A percentile compares a stretch with the other conserved stretches of the same genome.
Conservation (phyloP, 495 filamentous ascomycete genomes). For the Hyphodiscus hymeniophilus region DNA sequence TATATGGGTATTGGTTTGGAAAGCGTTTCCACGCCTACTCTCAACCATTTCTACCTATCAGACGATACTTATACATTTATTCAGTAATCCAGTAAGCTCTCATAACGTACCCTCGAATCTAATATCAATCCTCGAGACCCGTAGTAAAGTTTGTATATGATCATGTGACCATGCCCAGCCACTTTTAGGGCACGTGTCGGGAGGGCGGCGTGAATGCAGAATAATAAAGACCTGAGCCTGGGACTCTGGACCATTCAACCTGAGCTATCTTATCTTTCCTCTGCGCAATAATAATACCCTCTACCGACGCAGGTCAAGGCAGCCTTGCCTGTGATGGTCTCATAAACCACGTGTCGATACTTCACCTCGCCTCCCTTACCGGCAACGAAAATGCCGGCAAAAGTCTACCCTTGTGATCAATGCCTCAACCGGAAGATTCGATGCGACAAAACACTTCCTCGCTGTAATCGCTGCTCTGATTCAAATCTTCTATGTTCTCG, state of each 20-base stretch:
- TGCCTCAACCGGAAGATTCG: constrained; percentile 1
- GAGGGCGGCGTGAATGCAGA: too few relatives aligned
- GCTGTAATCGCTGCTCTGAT: constrained; percentile 4
- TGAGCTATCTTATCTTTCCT: background rate
- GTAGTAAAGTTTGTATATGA: background rate
- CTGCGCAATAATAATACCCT: too few relatives aligned
- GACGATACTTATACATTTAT: background rate
- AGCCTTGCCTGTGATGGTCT: too few relatives aligned
- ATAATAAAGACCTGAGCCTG: background rate
- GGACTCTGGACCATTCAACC: background rate
- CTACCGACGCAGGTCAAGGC: too few relatives aligned
- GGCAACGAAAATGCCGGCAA: too few relatives aligned
- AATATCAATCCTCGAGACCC: too few relatives aligned
- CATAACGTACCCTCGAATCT: background rate
- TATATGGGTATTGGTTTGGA: background rate
- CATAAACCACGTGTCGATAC: too few relatives aligned
- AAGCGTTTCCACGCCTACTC: too few relatives aligned
- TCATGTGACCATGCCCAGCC: too few relatives aligned
- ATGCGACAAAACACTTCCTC: constrained; percentile 1
- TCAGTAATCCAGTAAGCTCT: background rate
- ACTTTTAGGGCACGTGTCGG: too few relatives aligned
- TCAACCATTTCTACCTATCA: too few relatives aligned
- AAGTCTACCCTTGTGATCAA: constrained; percentile 2
- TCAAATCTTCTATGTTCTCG: background rate
- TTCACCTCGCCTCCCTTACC: too few relatives aligned